Conservation (phyloP, 2,329 filamentous ascomycete species). For the Ambrosiella beaveri region DNA sequence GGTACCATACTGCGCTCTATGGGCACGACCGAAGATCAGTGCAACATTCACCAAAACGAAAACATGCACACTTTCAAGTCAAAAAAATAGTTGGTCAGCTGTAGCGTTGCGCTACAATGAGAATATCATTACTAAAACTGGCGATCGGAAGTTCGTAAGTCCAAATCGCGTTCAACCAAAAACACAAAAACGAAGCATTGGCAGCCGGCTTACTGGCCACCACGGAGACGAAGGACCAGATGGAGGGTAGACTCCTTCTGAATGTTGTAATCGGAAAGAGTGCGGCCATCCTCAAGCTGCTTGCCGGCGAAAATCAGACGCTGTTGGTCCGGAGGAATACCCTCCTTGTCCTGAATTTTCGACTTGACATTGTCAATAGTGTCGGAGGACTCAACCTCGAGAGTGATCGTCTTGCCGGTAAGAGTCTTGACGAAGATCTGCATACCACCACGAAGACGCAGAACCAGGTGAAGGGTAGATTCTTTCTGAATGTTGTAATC, state of each 20-base stretch:
- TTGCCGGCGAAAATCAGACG: constrained; percentile 87
- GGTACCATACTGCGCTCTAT: too few species aligned
- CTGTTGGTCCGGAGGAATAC: constrained; percentile 88
- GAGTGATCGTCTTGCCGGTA: constrained; percentile 84
- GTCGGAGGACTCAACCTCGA: constrained; percentile 77
- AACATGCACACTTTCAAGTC: not conserved
- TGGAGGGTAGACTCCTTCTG: constrained; percentile 80
- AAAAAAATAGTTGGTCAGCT: not conserved
- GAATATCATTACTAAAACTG: constrained; percentile 9
- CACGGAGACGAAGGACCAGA: constrained; percentile 62
- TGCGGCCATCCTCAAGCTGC: constrained; percentile 83
- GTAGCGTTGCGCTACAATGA: not conserved
- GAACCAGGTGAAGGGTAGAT: constrained; percentile 67
- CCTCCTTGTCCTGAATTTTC: constrained; percentile 88
- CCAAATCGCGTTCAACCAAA: not conserved
- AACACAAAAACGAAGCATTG: constrained; percentile 1
- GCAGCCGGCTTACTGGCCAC: constrained; percentile 28
- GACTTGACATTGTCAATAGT: constrained; percentile 90
- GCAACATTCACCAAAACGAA: constrained; percentile 34
- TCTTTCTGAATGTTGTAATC: constrained; percentile 98
- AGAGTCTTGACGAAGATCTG: constrained; percentile 78
- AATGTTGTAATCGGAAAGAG: constrained; percentile 89
- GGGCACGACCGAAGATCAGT: constrained; percentile 27
- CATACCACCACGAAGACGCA: constrained; percentile 80
- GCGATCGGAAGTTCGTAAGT: constrained; percentile 3